A percentile compares a stretch with the other conserved stretches of the same genome.
Conservation (phyloP, 148 eudicot species). For the Silene conica region DNA sequence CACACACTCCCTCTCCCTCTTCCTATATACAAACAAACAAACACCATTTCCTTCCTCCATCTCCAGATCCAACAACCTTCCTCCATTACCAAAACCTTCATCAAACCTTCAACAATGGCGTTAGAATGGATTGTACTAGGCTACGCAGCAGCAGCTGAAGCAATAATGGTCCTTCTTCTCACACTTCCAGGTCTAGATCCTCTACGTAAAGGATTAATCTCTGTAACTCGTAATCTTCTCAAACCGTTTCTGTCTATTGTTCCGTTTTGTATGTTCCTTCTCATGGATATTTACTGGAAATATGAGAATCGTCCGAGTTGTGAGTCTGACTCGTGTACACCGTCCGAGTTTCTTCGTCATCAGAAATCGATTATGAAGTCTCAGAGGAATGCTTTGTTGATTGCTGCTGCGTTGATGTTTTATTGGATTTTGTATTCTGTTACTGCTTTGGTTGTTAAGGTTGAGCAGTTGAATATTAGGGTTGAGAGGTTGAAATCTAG, state of each 20-base stretch:
- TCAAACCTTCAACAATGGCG: slow-evolving; percentile 45
- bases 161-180: slow-evolving; percentile 69
- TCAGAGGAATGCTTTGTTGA: slow-evolving; percentile 71
- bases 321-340: slow-evolving; percentile 45
- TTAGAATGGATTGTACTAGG: slow-evolving; percentile 85
- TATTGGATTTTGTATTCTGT: slow-evolving; percentile 79
- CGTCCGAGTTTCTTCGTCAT: slow-evolving; percentile 75
- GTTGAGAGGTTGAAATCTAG: slow-evolving; percentile 52
- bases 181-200: slow-evolving; percentile 72
- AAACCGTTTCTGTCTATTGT: slow-evolving; percentile 68
- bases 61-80: neutral
- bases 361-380: slow-evolving; percentile 79
- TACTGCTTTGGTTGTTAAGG: slow-evolving; percentile 47
- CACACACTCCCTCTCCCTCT: neutral
- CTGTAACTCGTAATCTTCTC: slow-evolving; percentile 56
- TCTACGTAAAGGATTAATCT: slow-evolving; percentile 62
- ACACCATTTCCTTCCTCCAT: neutral
- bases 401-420: slow-evolving; percentile 62
- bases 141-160: slow-evolving; percentile 86
- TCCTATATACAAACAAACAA: neutral
- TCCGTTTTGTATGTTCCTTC: slow-evolving; percentile 62
- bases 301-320: slow-evolving; percentile 72
- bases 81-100: neutral
- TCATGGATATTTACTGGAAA: slow-evolving; percentile 82
- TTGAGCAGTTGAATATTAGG: slow-evolving; percentile 59